A percentile compares a stretch with the other conserved stretches of the same genome.
These are phyloP conservation scores for Penicillium sp. DNA, from an alignment of 2,329 filamentous ascomycete species.

Conservation along the genomic window DNA sequence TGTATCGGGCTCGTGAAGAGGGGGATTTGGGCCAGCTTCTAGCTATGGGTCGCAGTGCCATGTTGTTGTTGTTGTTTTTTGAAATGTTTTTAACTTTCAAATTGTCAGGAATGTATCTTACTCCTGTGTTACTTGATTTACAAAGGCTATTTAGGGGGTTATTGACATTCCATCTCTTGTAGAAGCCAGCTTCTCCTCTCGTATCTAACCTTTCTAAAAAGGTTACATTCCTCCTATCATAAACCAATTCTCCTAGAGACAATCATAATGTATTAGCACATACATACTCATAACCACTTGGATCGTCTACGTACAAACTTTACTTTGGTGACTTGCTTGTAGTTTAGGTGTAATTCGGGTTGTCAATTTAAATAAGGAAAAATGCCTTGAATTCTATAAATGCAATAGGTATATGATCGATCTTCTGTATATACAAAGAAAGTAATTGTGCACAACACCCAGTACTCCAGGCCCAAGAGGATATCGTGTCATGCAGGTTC, in stretches of 20 bases:
- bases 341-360: no score
- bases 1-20: neutral
- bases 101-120: neutral
- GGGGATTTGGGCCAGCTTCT: neutral
- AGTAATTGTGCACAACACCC: conserved; percentile 1
- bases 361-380: neutral
- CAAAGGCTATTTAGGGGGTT: neutral
- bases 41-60: neutral
- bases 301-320: no score
- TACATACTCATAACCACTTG: no score
- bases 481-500: conserved; percentile 3
- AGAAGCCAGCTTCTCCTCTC: no score
- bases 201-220: no score
- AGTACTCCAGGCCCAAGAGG: conserved; percentile 11
- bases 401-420: neutral
- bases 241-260: no score
- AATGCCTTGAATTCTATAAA: neutral
- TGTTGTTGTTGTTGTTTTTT: neutral
- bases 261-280: no score
- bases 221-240: no score
- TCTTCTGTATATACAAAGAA: conserved; percentile 4
- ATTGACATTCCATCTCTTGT: neutral
- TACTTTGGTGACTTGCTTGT: no score
- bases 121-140: neutral
- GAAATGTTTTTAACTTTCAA: neutral